Evolutionary conservation across 176 grass and related monocot genomes (phyloP).

Genomic region (Oropetium thomaeum): DNA sequence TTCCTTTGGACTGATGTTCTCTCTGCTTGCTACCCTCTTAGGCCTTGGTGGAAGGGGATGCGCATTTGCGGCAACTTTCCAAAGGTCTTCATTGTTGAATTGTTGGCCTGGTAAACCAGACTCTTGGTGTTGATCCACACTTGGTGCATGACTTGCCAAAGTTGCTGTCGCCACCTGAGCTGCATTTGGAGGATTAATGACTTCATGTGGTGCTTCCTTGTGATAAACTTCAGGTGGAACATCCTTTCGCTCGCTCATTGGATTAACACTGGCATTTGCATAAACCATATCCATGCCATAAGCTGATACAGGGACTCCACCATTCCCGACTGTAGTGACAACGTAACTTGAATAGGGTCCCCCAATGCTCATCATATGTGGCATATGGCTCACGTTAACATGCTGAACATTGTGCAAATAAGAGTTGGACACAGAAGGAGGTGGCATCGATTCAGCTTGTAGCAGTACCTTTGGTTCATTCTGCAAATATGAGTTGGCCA

Average conservation of each 20-base stretch:
- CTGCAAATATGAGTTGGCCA: conserved; percentile 53
- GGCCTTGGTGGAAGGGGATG: conserved; percentile 71
- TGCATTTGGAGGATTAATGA: conserved; percentile 16
- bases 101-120: conserved; percentile 47
- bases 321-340: conserved; percentile 44
- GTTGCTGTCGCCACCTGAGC: conserved; percentile 41
- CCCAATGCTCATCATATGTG: conserved; percentile 55
- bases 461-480: conserved; percentile 44
- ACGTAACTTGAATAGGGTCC: conserved; percentile 56
- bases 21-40: conserved; percentile 70
- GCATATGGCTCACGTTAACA: conserved; percentile 48
- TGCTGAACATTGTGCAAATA: conserved; percentile 65
- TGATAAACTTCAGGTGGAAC: conserved; percentile 39
- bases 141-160: conserved; percentile 34
- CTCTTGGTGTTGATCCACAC: conserved; percentile 51
- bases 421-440: conserved; percentile 45
- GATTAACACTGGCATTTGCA: conserved; percentile 43
- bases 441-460: conserved; percentile 41
- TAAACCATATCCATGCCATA: conserved; percentile 61
- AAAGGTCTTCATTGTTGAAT: conserved; percentile 41
- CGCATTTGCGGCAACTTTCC: conserved; percentile 37
- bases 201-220: conserved; percentile 44
- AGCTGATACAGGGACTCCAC: conserved; percentile 33
- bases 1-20: conserved; percentile 65
- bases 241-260: conserved; percentile 50